Evolutionary conservation across 768 basidiomycete species (phyloP), one percentile per base, ranked within the genome.

Genomic region (Suillus lakei): DNA sequence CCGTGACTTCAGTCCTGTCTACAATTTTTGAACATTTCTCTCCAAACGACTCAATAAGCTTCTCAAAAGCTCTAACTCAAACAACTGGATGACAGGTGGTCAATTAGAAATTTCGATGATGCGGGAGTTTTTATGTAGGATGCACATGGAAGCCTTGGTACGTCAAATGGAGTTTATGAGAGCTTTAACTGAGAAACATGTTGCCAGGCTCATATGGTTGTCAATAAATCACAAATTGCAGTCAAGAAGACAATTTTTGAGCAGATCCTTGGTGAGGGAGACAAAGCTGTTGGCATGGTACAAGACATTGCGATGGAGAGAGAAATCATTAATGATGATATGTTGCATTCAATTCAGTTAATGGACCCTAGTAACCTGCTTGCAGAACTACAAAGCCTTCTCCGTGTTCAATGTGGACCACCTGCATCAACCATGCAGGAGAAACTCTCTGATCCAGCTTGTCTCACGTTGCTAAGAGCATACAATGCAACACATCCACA

Each of bases 81-180:
- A 76, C 55, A 75, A 74, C 60, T 67, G 70, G 55, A 39, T 3
- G 1, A 65, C 67, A 18, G 71, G 71, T 12, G 77, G 77, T 4
- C 74, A 72, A 39, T 58, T 76, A 0, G 76, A 78, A 60, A 68
- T 76, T 3, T 74, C 73, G 0, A 73, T 77, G 74, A 72, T 77
- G 68, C 62, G 76, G 3, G 69, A 71, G 34, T 77, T 73, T 50
- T 38, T 64, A 23, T 67, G 71, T 7, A 62, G 55, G 44, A 18
- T 65, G 3, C 38, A 60, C 10, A n/a, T 74, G 3, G 54, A 65
- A 5, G 38, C 56, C 23, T 53, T 69, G 44, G 74, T 73, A 61
- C 12, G 66, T 58, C 15, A n/a, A 46, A 5, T 5, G 23, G 2
- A 18, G 41, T n/a, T 38, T 38, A 38, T 12, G 9, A 38, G 36